phyloP scores from a whole-genome alignment of 176 grass and related monocot species.

The Leersia perrieri region DNA sequence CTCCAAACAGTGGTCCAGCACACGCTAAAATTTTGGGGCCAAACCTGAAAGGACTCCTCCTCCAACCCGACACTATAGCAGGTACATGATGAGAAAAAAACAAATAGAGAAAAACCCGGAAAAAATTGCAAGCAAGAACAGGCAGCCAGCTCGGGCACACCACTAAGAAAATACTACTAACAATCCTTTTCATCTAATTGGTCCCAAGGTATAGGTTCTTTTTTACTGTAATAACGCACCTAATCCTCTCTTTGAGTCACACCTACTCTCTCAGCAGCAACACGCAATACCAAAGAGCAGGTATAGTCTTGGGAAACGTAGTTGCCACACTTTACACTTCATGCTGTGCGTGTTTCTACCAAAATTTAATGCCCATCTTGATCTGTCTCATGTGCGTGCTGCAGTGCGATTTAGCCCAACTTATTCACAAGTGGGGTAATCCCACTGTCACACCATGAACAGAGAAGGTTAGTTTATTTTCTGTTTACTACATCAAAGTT shows the following conservation, averaged over 20 bases:
- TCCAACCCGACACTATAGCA: slow-evolving; percentile 10
- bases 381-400: background rate
- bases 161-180: background rate
- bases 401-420: background rate
- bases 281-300: slow-evolving; percentile 32
- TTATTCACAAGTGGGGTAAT: background rate
- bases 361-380: background rate
- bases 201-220: background rate
- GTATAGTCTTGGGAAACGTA: slow-evolving; percentile 4
- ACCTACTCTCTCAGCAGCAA: slow-evolving; percentile 11
- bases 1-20: slow-evolving; percentile 22
- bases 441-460: background rate
- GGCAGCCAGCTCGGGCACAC: background rate
- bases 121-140: background rate
- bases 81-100: background rate
- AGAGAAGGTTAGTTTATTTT: background rate
- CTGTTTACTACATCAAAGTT: background rate
- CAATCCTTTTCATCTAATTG: background rate
- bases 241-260: slow-evolving; percentile 5
- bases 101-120: background rate
- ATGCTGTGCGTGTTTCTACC: background rate
- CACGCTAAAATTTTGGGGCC: background rate
- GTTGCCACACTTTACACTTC: slow-evolving; percentile 30
- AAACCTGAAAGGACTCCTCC: slow-evolving; percentile 21
- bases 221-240: background rate